Evolutionary conservation across 179 eudicot species (phyloP), one percentile per base, ranked within the genome.

Genomic region (Corrigiola litoralis): DNA sequence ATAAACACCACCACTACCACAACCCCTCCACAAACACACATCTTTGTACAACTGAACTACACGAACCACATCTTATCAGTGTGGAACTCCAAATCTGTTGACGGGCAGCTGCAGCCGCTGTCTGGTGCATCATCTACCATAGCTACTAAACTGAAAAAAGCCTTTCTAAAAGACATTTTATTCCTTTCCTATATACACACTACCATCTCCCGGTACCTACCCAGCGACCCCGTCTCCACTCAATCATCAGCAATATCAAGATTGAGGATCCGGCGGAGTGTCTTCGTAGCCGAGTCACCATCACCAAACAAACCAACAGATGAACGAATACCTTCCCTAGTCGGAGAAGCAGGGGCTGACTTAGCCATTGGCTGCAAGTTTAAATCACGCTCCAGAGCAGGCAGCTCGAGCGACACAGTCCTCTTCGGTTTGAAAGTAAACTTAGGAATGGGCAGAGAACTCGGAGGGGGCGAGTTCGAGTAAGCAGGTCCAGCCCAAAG

Each of bases 401-500:
- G 92, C 70, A 86, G 74, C 31, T 90, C 91, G 75, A 94, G 99
- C 0, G 99, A 94, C 17, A 81, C 92, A 27, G 79, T 81, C 66
- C 89, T 60, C 69, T 88, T 90, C 0, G 89, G 83, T 51, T 70
- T 66, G 52, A 87, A 2, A 0, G 85, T 86, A 61, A 94, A 94
- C 55, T 90, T 94, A 12, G 99, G 99, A 4, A 94, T 84, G 38
- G 99, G 99, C 74, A 94, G 55, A 33, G 94, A 90, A 79, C 97
- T 94, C 31, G 99, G 99, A 0, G 90, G 90, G 6, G 97, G 99
- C 2, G 99, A 94, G 66, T 90, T 87, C 1, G 91, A 87, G 76
- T 87, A 94, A 0, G 97, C 83, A 20, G 99, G 99, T 32, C 99
- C 99, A 2, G 99, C 99, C 99, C 99, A 94, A 1, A 63, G 81